These are phyloP conservation scores for Platismatia glauca DNA, from an alignment of 495 filamentous ascomycete genomes.

Conservation along the genomic window DNA sequence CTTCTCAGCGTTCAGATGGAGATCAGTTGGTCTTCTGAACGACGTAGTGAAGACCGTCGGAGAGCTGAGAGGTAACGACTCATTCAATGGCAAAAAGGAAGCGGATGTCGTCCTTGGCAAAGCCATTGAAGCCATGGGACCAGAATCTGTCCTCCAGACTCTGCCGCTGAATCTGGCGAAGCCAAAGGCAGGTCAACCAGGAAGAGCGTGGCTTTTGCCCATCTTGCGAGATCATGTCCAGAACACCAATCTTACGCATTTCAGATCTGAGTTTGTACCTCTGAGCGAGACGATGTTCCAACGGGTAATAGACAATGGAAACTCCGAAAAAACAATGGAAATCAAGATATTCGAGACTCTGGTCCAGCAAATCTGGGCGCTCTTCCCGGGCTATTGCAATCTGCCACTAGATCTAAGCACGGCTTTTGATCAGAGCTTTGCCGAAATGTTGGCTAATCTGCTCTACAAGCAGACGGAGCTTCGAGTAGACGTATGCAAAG, in stretches of 20 bases:
- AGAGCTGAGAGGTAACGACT: conserved; percentile 77
- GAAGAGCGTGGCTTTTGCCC: conserved; percentile 90
- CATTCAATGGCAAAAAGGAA: conserved; percentile 90
- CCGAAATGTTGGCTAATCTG: conserved; percentile 81
- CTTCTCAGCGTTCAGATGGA: conserved; percentile 81
- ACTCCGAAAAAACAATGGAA: conserved; percentile 79
- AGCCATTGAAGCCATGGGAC: conserved; percentile 82
- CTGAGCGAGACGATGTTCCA: conserved; percentile 87
- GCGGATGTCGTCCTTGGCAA: conserved; percentile 80
- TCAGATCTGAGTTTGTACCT: conserved; percentile 75
- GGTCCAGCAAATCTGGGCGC: conserved; percentile 89
- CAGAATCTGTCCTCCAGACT: conserved; percentile 66
- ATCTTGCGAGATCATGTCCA: conserved; percentile 74
- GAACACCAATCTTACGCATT: conserved; percentile 79
- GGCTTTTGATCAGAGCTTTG: conserved; percentile 81
- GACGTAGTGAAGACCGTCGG: conserved; percentile 69
- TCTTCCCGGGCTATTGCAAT: conserved; percentile 92
- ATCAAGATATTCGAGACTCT: conserved; percentile 96
- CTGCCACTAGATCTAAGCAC: conserved; percentile 69
- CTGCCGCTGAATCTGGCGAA: conserved; percentile 77
- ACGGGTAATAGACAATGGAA: conserved; percentile 67
- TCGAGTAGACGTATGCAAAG: conserved; percentile 75
- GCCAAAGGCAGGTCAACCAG: conserved; percentile 64
- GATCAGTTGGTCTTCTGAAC: conserved; percentile 63
- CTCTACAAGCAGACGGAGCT: conserved; percentile 87